Percentiles rank a stretch among this genome's conserved stretches.
Evolutionary conservation across 1,284 basidiomycete genomes (phyloP).

Genomic region (Marasmius fiardii): DNA sequence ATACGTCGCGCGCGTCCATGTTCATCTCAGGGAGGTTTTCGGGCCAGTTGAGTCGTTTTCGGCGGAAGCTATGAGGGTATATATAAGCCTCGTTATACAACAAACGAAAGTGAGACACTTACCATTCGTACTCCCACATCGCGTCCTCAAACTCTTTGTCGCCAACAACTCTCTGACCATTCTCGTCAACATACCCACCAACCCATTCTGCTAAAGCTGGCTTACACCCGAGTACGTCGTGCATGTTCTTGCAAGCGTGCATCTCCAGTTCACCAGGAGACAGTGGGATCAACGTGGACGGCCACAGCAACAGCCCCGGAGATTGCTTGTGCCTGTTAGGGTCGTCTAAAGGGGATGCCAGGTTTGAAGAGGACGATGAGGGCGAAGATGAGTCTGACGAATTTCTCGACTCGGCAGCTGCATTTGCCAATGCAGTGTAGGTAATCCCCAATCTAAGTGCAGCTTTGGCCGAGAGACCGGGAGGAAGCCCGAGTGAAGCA

Average conservation of each 20-base stretch:
- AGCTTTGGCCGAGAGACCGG: constrained; percentile 37
- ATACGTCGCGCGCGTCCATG: neutral
- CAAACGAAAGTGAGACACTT: constrained; percentile 23
- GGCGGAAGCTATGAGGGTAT: constrained; percentile 46
- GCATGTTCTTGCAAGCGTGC: constrained; percentile 63
- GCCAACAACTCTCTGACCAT: constrained; percentile 34
- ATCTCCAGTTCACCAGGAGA: constrained; percentile 59
- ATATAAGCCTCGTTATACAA: constrained; percentile 5
- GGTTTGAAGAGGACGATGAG: constrained; percentile 2
- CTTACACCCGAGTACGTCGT: constrained; percentile 59
- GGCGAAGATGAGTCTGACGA: neutral
- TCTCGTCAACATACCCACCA: constrained; percentile 33
- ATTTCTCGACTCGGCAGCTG: constrained; percentile 3
- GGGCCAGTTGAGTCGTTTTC: constrained; percentile 60
- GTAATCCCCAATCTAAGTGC: constrained; percentile 39
- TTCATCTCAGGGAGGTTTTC: constrained; percentile 27
- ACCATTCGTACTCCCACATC: constrained; percentile 71
- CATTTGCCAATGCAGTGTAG: constrained; percentile 29
- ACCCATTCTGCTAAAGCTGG: constrained; percentile 53
- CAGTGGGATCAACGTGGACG: constrained; percentile 56
- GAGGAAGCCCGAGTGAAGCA: constrained; percentile 16
- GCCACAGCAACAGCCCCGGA: constrained; percentile 51
- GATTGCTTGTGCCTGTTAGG: constrained; percentile 29
- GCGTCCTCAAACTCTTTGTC: constrained; percentile 47
- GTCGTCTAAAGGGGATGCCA: neutral